Evolutionary conservation across 257 asterid genomes (phyloP), one percentile per base, ranked within the genome.

Genomic region (Fraxinus excelsior): DNA sequence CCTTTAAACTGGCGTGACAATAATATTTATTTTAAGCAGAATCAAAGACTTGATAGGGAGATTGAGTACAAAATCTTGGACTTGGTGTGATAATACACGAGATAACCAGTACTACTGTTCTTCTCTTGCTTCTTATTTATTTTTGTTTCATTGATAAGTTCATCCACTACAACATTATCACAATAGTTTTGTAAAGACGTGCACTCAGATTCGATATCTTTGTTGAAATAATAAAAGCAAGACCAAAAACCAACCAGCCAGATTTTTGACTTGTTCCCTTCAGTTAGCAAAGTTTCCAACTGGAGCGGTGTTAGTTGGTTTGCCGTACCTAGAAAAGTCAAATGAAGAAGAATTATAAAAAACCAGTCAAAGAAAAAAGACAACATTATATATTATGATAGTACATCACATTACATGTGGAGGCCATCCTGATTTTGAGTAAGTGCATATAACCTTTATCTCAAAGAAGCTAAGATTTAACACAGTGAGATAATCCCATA

Each of bases 241-340:
- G 84, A 75, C 77, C 74, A 85, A 84, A 87, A 84, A 93, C 97
- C 88, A 82, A 95, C 99, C 99, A 95, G 90, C 98, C 97, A 93
- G 84, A 74, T 90, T 85, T 86, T 92, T 79, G 99, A 86, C 1
- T 89, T 77, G 83, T 79, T 93, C 86, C 92, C 94, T 82, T 95
- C 99, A 78, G 98, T 88, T 80, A 95, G 97, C 91, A 93, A 75
- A 70, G 89, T 77, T 85, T 95, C 99, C 88, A 95, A 77, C 81
- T 91, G 97, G 80, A 95, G 86, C 14, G 99, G 99, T 53, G 98
- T 95, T 88, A 93, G 82, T 64, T 85, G 97, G 85, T 81, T 89
- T 74, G 90, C 81, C 13, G 90, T 80, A 76, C 98, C 99, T 95
- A 83, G 31, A 78, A 76, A 71, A 78, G 75, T 85, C 74, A 53